Base-by-base conservation (phyloP, 2,329 filamentous ascomycete species). In the Fusarium succisae region DNA sequence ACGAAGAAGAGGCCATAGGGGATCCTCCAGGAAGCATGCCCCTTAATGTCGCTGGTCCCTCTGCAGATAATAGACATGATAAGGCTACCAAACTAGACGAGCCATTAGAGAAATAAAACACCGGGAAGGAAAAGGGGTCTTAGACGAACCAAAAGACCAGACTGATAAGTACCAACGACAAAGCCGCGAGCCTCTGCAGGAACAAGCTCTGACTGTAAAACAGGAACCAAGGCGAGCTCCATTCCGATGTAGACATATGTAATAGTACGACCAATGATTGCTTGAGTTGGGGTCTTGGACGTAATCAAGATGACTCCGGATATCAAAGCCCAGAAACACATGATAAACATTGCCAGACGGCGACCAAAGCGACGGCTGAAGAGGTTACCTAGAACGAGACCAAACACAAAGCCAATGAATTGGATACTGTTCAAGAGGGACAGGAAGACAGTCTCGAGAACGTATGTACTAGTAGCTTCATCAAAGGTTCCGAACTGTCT, bases 351-450 rank as follows among this genome's bases (percentile, higher is more conserved):
- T 35, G 76, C 79, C 72, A 65, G 76, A 6, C 81, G 77, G 11
- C 83, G 80, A 2, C 83, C 83, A 41, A 73, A 83, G 15, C 54
- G 54, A 28, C 66, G 63, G 63, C 76, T 28, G 64, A 67, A 60
- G 72, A 79, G 51, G 81, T 74, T 51, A 24, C 69, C 69, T 8
- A 72, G 39, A 26, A 66, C 32, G 12, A 72, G 39, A 76, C 81
- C 82, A 70, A 63, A 48, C 22, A 67, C 80, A 58, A 82, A 81
- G 7, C 80, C 80, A 62, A 82, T 78, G 51, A 80, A 81, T 32
- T 79, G 79, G 15, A 82, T 66, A 32, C 81, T 80, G 65, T 81
- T 82, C 63, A 83, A 80, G 13, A 83, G 74, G 6, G 82, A 84
- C 20, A 82, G 73, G 73, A 78, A 83, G 38, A 75, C 77, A 1